phyloP scores from a whole-genome alignment of 768 basidiomycete genomes.

The Chalciporus piperatus region DNA sequence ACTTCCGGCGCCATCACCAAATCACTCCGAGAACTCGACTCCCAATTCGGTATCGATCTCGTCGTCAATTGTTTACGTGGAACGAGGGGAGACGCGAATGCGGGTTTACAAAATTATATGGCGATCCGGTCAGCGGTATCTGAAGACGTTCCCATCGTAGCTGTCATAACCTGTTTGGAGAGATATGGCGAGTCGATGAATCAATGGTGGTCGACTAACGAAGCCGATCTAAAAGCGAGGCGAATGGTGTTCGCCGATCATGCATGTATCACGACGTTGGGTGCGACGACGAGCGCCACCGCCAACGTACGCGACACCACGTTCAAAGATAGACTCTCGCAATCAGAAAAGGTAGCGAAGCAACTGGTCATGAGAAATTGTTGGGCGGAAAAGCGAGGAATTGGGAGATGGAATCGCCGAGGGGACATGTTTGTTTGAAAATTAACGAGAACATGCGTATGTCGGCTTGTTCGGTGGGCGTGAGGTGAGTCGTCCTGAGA shows the following conservation, averaged over 20 bases:
- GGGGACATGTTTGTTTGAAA: constrained; percentile 25
- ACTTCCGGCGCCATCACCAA: constrained; percentile 21
- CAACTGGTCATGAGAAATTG: constrained; percentile 27
- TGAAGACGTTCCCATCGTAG: constrained; percentile 31
- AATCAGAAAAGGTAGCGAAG: constrained; percentile 21
- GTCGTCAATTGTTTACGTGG: constrained; percentile 28
- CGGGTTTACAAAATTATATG: constrained; percentile 25
- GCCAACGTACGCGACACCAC: constrained; percentile 9
- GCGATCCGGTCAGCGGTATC: constrained; percentile 29
- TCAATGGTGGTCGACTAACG: constrained; percentile 41
- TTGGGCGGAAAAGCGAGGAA: constrained; percentile 23
- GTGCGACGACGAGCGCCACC: constrained; percentile 11
- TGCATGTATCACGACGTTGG: constrained; percentile 39
- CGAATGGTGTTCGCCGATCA: constrained; percentile 37
- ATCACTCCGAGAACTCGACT: constrained; percentile 27
- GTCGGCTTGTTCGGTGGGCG: constrained; percentile 12
- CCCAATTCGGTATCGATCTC: constrained; percentile 27
- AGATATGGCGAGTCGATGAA: constrained; percentile 30
- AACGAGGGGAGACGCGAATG: constrained; percentile 28
- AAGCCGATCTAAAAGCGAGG: constrained; percentile 29
- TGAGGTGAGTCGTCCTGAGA: no score
- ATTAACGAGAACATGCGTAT: constrained; percentile 24
- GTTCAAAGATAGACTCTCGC: constrained; percentile 23
- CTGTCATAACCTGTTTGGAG: constrained; percentile 31
- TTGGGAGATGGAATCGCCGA: constrained; percentile 21